phyloP scores from a whole-genome alignment of 2,329 filamentous ascomycete genomes.

The Aspergillus eucalypticola region DNA sequence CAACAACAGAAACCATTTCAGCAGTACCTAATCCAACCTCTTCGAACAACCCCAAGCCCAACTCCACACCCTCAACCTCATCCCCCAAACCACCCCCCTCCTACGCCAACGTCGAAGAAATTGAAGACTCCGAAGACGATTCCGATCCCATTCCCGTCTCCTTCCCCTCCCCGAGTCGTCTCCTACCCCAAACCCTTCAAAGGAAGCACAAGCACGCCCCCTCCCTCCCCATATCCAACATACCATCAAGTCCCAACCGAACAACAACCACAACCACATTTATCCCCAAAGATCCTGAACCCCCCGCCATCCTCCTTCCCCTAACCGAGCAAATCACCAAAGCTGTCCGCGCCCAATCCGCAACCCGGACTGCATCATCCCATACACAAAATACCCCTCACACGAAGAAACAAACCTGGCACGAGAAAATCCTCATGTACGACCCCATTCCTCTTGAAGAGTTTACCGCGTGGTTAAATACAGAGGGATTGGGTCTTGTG shows the following conservation, averaged over 20 bases:
- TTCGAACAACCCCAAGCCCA: background rate
- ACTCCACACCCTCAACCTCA: background rate
- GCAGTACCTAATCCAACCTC: background rate
- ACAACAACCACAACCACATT: background rate
- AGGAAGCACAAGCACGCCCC: background rate
- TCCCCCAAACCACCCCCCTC: conserved; percentile 6
- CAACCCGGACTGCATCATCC: conserved; percentile 32
- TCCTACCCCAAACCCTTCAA: conserved; percentile 23
- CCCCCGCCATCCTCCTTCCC: conserved; percentile 26
- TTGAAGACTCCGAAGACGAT: conserved; percentile 42
- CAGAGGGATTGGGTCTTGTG: conserved; percentile 62
- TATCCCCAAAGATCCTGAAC: background rate
- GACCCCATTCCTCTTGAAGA: conserved; percentile 89
- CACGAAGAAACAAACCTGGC: conserved; percentile 60
- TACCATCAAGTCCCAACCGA: conserved; percentile 14
- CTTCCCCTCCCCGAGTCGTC: conserved; percentile 26
- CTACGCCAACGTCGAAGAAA: conserved; percentile 37
- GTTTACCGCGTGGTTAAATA: conserved; percentile 78
- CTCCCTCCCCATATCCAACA: conserved; percentile 14
- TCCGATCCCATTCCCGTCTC: background rate
- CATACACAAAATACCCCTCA: conserved; percentile 25
- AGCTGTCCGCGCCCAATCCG: conserved; percentile 47
- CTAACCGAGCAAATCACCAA: conserved; percentile 52
- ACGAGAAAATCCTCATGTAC: conserved; percentile 92
- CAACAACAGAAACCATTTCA: background rate